These are phyloP conservation scores for Colletotrichum sp. DNA, from an alignment of 2,329 filamentous ascomycete species.

Conservation along the genomic window DNA sequence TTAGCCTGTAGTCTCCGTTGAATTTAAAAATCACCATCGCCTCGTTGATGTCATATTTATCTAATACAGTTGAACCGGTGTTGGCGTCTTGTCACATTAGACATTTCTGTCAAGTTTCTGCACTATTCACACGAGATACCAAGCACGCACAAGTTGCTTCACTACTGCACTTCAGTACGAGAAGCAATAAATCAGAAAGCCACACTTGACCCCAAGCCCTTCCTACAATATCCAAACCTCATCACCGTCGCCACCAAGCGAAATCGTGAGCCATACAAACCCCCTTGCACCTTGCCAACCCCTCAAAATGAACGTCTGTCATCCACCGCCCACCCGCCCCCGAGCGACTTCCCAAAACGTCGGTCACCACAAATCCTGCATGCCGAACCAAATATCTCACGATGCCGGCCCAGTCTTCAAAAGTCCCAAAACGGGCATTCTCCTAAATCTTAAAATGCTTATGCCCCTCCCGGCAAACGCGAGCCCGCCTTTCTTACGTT, in stretches of 20 bases:
- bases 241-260: neutral
- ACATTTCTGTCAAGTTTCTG: neutral
- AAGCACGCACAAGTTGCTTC: neutral
- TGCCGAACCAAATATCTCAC: neutral
- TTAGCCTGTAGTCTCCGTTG: no score
- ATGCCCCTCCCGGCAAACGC: neutral
- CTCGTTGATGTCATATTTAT: neutral
- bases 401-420: neutral
- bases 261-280: neutral
- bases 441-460: neutral
- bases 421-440: neutral
- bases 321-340: neutral
- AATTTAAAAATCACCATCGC: accelerated
- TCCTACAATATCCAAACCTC: neutral
- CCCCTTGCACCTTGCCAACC: neutral
- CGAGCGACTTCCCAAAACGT: neutral
- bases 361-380: neutral
- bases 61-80: neutral
- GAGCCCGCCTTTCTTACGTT: neutral
- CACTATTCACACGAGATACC: neutral
- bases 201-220: neutral
- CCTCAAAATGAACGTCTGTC: neutral
- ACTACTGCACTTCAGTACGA: neutral
- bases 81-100: neutral
- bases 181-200: neutral